Base-by-base conservation (phyloP, 768 basidiomycete genomes). In the Neoboletus magnificus region DNA sequence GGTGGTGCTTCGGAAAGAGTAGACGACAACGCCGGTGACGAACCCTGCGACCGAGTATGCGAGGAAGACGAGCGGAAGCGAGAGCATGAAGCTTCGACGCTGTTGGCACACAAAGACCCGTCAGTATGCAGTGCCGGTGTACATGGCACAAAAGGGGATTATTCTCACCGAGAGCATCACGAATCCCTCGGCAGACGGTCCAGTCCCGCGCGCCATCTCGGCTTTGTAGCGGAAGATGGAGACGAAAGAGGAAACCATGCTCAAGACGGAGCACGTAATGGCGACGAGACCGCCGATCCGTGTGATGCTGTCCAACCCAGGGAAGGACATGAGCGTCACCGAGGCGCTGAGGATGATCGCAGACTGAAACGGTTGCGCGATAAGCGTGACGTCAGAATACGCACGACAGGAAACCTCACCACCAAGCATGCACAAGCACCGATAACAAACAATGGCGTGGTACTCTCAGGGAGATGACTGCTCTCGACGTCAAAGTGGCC, bases 271-370 rank as follows among this genome's bases (percentile, higher is more conserved):
- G 66, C 86, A 84, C 55, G 86, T 72, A 49, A 87, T 81, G 32
- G 87, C 83, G 15, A 89, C 74, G 61, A 92, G 78, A 32, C 83
- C 85, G 23, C 84, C 80, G 46, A 84, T 75, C 53, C 89, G 80
- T 53, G 85, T 73, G 58, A 85, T 59, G 55, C 75, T 79, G 68
- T 86, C 85, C 70, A 93, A 61, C 37, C 85, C 87, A 62, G 91
- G 89, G 50, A 93, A 78, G 48, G 87, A 82, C 66, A 93, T 79
- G 73, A 91, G 85, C 27, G 89, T 91, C 54, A 91, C 86, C 39
- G 89, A 88, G 32, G 89, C 86, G 61, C 91, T 91, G 55, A 92
- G 74, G 23, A 91, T 79, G 55, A 91, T 79, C 29, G 90, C 90
- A 62, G 89, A 88, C 90, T 92, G 68, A 36, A 50, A 42, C 9